These are phyloP conservation scores for Pseudozyma sp. DNA, from an alignment of 1,284 basidiomycete genomes.

Conservation along the genomic window DNA sequence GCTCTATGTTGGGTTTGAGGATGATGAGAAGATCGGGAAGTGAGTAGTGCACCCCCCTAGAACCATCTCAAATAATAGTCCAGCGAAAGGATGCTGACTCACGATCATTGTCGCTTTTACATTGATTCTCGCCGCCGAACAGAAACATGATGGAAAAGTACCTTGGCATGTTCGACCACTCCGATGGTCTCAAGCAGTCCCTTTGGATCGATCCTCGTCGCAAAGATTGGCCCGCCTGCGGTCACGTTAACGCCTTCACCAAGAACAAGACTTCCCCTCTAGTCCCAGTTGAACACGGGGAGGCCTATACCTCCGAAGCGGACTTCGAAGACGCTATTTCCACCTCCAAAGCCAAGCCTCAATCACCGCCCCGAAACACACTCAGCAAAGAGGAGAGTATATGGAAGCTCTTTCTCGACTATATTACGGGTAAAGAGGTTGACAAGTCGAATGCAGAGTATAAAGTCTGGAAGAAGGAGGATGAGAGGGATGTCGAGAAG, in stretches of 20 bases:
- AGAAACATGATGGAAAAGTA: slow-evolving; percentile 61
- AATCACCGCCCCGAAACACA: neutral
- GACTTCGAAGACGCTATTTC: slow-evolving; percentile 31
- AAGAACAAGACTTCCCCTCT: slow-evolving; percentile 30
- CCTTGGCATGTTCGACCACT: slow-evolving; percentile 48
- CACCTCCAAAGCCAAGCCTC: slow-evolving; percentile 18
- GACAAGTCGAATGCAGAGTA: slow-evolving; percentile 35
- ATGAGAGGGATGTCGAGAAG: slow-evolving; percentile 37
- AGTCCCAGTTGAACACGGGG: slow-evolving; percentile 45
- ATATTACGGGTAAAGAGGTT: slow-evolving; percentile 39
- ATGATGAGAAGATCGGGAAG: slow-evolving; percentile 59
- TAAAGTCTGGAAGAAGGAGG: slow-evolving; percentile 38
- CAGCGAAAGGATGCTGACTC: neutral
- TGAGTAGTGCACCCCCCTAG: slow-evolving; percentile 11
- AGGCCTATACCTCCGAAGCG: slow-evolving; percentile 41
- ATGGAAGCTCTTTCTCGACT: slow-evolving; percentile 55
- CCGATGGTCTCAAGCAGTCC: slow-evolving; percentile 42
- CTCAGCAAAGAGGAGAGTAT: slow-evolving; percentile 55
- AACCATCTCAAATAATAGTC: neutral
- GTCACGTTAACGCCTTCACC: slow-evolving; percentile 50
- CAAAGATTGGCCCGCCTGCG: slow-evolving; percentile 50
- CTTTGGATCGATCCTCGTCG: slow-evolving; percentile 58
- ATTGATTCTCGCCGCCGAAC: neutral
- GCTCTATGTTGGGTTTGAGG: slow-evolving; percentile 57
- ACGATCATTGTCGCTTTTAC: neutral